Evolutionary conservation across 2,329 filamentous ascomycete species (phyloP), one percentile per base, ranked within the genome.

Genomic region (Hymenoscyphus fraxineus): DNA sequence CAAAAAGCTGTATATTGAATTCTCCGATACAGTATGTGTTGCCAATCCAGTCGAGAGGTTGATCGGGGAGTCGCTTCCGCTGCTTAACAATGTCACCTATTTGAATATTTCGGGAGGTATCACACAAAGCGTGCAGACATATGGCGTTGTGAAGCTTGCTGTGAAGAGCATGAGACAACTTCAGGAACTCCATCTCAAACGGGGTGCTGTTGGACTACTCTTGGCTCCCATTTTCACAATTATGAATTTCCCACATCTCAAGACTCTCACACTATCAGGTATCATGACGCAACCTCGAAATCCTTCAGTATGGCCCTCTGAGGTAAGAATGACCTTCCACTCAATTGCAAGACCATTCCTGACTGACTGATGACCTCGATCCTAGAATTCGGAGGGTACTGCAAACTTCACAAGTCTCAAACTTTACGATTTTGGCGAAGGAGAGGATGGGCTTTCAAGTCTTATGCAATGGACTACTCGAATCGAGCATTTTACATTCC

Each of bases 71-170:
- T 31, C 38, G 12, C 31, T 58, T 10, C 38, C 56, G 32, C 38
- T 35, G 27, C 56, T 58, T n/a, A 51, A 51, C 32, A 22, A 58
- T 39, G 56, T 58, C 13, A 58, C 35, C 6, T 40, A 40, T 39
- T 39, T 58, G 16, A 19, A 58, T 40, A 39, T 58, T 40, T 58
- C 56, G n/a, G 56, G 56, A 19, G 56, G 56, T n/a, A 39, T 58
- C 38, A 58, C 56, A 13, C 32, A 38, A 19, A 58, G 56, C 22
- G 32, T 40, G 6, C 56, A 58, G 22, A 58, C 38, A 2, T 58
- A 40, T 12, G 56, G 56, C 12, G 56, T 58, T n/a, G 56, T 58
- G 6, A 58, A 58, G 38, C 56, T 38, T 12, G 56, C 56, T 40
- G 16, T 40, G n/a, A 32, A 58, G 56, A 40, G 56, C 56, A 58